A percentile compares a stretch with the other conserved stretches of the same genome.
Conservation (phyloP, 2,329 filamentous ascomycete species). For the Alternaria dauci region DNA sequence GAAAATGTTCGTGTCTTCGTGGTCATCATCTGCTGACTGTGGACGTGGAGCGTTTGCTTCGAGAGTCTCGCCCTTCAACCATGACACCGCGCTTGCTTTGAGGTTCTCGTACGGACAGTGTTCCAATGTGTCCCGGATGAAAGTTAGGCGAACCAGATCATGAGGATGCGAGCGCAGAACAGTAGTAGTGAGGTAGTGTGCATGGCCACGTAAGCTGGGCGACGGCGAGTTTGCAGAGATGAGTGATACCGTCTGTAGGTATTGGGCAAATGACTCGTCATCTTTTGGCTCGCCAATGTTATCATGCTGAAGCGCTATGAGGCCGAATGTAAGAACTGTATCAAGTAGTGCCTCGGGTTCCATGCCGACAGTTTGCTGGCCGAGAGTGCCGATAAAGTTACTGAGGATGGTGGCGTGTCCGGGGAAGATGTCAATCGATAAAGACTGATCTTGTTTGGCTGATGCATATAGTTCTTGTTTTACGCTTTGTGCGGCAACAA, state of each 20-base stretch:
- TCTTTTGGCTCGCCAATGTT: constrained; percentile 56
- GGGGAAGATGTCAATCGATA: constrained; percentile 60
- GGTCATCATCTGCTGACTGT: constrained; percentile 20
- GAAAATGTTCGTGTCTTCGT: constrained; percentile 50
- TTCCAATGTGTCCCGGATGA: constrained; percentile 64
- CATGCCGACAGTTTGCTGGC: constrained; percentile 47
- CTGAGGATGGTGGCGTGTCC: constrained; percentile 61
- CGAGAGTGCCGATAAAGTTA: constrained; percentile 58
- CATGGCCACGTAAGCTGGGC: constrained; percentile 57
- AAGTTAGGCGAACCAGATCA: constrained; percentile 59
- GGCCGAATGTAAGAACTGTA: constrained; percentile 61
- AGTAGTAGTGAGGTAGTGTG: constrained; percentile 59
- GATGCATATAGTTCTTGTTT: constrained; percentile 59
- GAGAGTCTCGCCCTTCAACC: constrained; percentile 68
- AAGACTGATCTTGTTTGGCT: constrained; percentile 45
- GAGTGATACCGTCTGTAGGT: constrained; percentile 60
- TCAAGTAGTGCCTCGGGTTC: constrained; percentile 63
- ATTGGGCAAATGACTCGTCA: constrained; percentile 62
- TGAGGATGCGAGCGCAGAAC: constrained; percentile 63
- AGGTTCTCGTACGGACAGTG: constrained; percentile 63
- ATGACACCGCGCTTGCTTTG: constrained; percentile 66
- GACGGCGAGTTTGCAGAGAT: constrained; percentile 60
- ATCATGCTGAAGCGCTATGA: constrained; percentile 59
- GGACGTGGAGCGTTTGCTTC: constrained; percentile 51
- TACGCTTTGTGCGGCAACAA: constrained; percentile 62